phyloP scores from a whole-genome alignment of 768 basidiomycete species.

The Suillus clintonianus region DNA sequence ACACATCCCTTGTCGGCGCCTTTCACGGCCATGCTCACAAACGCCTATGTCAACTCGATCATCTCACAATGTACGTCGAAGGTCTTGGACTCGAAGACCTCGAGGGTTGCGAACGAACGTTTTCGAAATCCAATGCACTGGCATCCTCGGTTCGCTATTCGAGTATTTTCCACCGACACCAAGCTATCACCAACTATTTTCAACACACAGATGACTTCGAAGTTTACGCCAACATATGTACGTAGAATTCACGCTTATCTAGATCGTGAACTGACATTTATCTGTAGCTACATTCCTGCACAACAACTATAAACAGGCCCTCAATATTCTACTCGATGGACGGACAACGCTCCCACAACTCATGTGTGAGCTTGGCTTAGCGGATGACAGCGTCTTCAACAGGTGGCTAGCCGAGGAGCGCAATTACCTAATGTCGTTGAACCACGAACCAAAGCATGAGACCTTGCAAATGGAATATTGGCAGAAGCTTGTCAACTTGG shows the following conservation, averaged over 20 bases:
- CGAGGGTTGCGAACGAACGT: constrained; percentile 18
- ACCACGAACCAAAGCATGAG: constrained; percentile 8
- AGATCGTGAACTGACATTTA: too few relatives aligned
- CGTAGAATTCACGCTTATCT: too few relatives aligned
- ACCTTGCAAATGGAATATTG: constrained; percentile 17
- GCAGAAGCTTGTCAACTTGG: constrained; percentile 6
- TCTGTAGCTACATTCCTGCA: too few relatives aligned
- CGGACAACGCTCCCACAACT: not conserved
- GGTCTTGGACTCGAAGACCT: constrained; percentile 21
- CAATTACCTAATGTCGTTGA: constrained; percentile 3
- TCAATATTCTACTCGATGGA: constrained; percentile 15
- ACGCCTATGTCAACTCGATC: constrained; percentile 19
- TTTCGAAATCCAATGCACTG: constrained; percentile 20
- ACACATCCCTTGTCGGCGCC: constrained; percentile 12
- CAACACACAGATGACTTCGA: not conserved
- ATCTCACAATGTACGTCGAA: constrained; percentile 15
- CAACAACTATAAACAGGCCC: constrained; percentile 30
- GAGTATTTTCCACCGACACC: constrained; percentile 20
- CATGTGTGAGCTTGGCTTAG: constrained; percentile 10
- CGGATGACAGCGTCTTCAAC: not conserved
- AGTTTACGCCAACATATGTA: too few relatives aligned
- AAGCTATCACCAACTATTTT: constrained; percentile 4
- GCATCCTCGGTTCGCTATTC: constrained; percentile 13
- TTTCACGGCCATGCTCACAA: constrained; percentile 29
- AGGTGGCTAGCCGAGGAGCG: constrained; percentile 12